Base-by-base conservation (phyloP, 495 filamentous ascomycete species). In the Opeltia flavorubescens region DNA sequence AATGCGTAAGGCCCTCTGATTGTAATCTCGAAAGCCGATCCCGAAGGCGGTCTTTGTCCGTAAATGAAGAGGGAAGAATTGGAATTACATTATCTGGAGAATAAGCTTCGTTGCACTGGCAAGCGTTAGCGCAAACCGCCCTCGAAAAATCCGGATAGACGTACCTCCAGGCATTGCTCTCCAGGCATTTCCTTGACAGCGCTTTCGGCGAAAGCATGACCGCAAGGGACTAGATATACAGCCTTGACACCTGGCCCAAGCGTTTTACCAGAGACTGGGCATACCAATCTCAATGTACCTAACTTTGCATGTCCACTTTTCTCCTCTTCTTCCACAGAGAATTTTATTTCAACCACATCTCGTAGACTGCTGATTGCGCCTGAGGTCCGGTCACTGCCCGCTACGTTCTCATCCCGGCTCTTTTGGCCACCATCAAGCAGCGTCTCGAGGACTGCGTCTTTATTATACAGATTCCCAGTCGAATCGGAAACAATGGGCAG, bases 151-250 rank as follows among this genome's bases (percentile, higher is more conserved):
- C n/a, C n/a, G 11, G 28, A 23, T 18, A 27, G 6, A 50, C 70
- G 51, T 47, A 80, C 76, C 65, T 74, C 69, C 46, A 83, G 57
- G 54, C 81, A 85, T 46, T 62, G 71, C 45, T 79, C 68, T 0
- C 66, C 75, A 41, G 71, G 68, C 4, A 95, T 72, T 61, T 95
- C 86, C 49, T 81, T 83, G 43, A 95, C 75, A 7, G 84, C 84
- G 42, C 76, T 77, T 51, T 89, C 86, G 2, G 84, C 77, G 61
- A 96, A 96, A 1, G 85, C 93, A 72, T 96, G 93, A 1, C 91
- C 91, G 56, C 91, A 98, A 0, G 91, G 91, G 13, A 95, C 86
- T 5, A 98, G 57, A 61, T 96, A 98, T 15, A 94, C 86, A 8
- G 85, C 69, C 64, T 79, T 88, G 13, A 82, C 79, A 9, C 70